Evolutionary conservation across 805 yeast genomes (phyloP), one percentile per base, ranked within the genome.

Genomic region (Candida tammaniensis): DNA sequence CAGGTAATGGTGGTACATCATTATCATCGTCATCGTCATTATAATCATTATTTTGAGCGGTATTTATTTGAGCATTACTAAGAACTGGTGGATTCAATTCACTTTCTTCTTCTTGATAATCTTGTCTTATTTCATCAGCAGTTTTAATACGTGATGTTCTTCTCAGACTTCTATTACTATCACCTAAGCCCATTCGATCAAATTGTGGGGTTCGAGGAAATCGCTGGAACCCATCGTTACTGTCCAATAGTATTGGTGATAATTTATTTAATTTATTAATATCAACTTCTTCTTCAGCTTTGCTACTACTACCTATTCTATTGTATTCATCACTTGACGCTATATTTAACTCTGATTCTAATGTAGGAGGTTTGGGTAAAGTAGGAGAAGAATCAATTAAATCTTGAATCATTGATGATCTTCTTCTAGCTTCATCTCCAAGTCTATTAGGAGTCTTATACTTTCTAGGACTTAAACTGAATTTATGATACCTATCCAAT

Each of bases 131-230:
- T 18, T 52, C 55, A 12, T 46, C 29, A 4, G 65, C 63, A 3
- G 63, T 57, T 27, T 43, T 48, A 5, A 55, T 43, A 19, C 49
- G 50, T 6, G 46, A 38, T 8, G 35, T 28, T 32, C 42, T 24
- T 24, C 35, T 34, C 11, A 31, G 36, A 17, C 35, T 29, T 12
- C 32, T 44, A 9, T 49, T 47, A 14, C 44, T 44, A 2, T 12
- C 19, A 27, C 49, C 48, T 11, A 39, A 25, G 13, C 49, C 41
- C 5, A 19, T 17, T 20, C 46, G 47, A 12, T 64, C 68, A 38
- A 65, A 70, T 26, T 62, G 63, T 2, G 77, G 75, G 0, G 76
- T 71, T 28, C 59, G 54, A 2, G 78, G 78, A 40, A 72, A 72
- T 35, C 76, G 38, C 28, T 63, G 68, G 5, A 57, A 30, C 1